These are phyloP conservation scores for Scedosporium apiospermum DNA, from an alignment of 2,329 filamentous ascomycete genomes.

Conservation along the genomic window DNA sequence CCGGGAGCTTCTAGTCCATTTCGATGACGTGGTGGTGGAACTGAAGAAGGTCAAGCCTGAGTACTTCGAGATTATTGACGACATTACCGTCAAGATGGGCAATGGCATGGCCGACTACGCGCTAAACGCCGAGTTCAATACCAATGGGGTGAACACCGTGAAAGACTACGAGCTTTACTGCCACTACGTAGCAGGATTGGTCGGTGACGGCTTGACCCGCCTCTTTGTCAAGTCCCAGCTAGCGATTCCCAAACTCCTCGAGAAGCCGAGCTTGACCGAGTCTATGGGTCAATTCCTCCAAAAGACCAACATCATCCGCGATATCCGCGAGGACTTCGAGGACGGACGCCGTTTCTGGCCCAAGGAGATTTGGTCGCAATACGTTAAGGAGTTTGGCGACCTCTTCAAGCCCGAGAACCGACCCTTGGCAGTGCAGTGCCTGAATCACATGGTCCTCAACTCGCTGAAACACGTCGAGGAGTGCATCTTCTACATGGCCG, in stretches of 20 bases:
- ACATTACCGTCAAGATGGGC: constrained; percentile 91
- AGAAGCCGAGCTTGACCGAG: constrained; percentile 73
- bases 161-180: constrained; percentile 95
- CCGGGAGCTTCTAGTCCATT: constrained; percentile 81
- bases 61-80: constrained; percentile 80
- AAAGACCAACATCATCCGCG: constrained; percentile 97
- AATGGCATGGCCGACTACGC: constrained; percentile 98
- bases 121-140: constrained; percentile 70
- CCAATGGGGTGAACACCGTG: constrained; percentile 71
- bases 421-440: constrained; percentile 70
- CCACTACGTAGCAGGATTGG: constrained; percentile 97
- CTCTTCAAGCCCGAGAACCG: constrained; percentile 75
- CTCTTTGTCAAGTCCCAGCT: constrained; percentile 82
- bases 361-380: constrained; percentile 92
- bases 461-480: constrained; percentile 81
- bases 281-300: constrained; percentile 97
- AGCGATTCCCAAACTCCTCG: constrained; percentile 74
- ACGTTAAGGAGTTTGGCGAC: constrained; percentile 83
- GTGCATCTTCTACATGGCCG: constrained; percentile 96
- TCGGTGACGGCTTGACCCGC: constrained; percentile 84
- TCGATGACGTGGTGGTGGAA: constrained; percentile 77
- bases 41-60: constrained; percentile 78
- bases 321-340: constrained; percentile 80
- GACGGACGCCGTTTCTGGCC: constrained; percentile 92
- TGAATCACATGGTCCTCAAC: constrained; percentile 90